Conservation (phyloP, 2,329 filamentous ascomycete genomes). For the Xylariaceae sp. region DNA sequence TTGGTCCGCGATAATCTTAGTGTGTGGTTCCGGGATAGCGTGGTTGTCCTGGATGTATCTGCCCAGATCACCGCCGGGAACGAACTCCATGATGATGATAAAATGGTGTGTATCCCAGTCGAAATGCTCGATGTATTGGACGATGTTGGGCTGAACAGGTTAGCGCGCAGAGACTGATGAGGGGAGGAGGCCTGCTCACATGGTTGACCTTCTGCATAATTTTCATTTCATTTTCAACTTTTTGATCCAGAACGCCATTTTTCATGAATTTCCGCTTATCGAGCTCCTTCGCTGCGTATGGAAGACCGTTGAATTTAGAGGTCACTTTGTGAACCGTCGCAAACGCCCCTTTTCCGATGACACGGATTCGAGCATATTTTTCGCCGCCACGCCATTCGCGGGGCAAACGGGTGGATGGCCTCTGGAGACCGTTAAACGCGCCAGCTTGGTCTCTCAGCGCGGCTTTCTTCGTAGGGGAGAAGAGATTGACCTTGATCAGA, state of each 20-base stretch:
- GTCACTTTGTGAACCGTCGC: slow-evolving; percentile 89
- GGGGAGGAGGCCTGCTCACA: slow-evolving; percentile 46
- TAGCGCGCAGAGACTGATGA: slow-evolving; percentile 19
- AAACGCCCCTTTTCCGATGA: slow-evolving; percentile 90
- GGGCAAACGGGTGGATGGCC: slow-evolving; percentile 36
- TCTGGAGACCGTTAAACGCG: slow-evolving; percentile 27
- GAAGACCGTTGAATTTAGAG: slow-evolving; percentile 72
- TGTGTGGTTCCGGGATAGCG: slow-evolving; percentile 60
- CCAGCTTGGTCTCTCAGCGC: slow-evolving; percentile 10
- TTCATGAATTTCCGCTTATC: slow-evolving; percentile 92
- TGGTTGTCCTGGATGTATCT: slow-evolving; percentile 60
- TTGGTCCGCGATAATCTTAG: slow-evolving; percentile 68
- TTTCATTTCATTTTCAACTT: slow-evolving; percentile 93
- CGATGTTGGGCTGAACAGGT: slow-evolving; percentile 66
- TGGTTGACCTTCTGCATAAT: slow-evolving; percentile 87
- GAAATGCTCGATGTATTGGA: slow-evolving; percentile 83
- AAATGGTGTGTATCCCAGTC: slow-evolving; percentile 77
- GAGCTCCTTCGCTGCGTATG: slow-evolving; percentile 89
- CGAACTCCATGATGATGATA: slow-evolving; percentile 96
- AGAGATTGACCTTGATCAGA: slow-evolving; percentile 29
- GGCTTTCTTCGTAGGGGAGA: slow-evolving; percentile 21
- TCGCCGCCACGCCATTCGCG: slow-evolving; percentile 77
- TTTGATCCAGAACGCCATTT: slow-evolving; percentile 81
- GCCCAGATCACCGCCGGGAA: slow-evolving; percentile 77
- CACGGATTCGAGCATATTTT: slow-evolving; percentile 75